Base-by-base conservation (phyloP, 352 stramenopile genomes). In the Phytophthora aleatoria region DNA sequence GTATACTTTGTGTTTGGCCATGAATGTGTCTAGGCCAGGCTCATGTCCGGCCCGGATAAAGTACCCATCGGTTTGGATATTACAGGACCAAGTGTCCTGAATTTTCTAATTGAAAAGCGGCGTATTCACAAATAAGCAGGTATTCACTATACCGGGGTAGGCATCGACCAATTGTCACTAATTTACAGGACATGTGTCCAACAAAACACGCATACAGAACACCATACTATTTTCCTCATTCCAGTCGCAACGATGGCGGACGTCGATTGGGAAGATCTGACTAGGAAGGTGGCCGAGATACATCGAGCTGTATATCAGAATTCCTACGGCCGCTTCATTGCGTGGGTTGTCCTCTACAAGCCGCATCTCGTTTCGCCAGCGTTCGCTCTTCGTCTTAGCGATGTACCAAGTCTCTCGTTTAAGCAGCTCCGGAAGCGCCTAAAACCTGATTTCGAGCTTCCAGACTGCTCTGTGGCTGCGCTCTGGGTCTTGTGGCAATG, bases 321-420 rank as follows among this genome's bases (percentile, higher is more conserved):
- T 45, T 61, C 44, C 5, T 61, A 67, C 12, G 7, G 59, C 10
- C 42, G 50, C 10, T 67, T 61, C 35, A 61, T 67, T n/a, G n/a
- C 58, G 16, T 66, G 59, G 43, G 20, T 65, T 9, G 16, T 49
- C n/a, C n/a, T 54, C 2, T 28, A 53, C 13, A 53, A 59, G 41
- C 31, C 38, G 10, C 30, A 42, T 41, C 39, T 52, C 30, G n/a
- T 53, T 15, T 33, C 28, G 1, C 27, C 30, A 15, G 36, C 56
- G 6, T 42, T 64, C 30, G 30, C 48, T 20, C 10, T 51, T 20
- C 27, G 27, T 13, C 38, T 64, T 43, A 47, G 48, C 1, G 12
- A 52, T 43, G 57, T 64, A 20, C 38, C 57, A 1, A 16, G 26
- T 3, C 28, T 45, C 26, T 57, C 35, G 15, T 13, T 51, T 1